Conservation (phyloP, 768 basidiomycete species). For the Tylopilus sp. region DNA sequence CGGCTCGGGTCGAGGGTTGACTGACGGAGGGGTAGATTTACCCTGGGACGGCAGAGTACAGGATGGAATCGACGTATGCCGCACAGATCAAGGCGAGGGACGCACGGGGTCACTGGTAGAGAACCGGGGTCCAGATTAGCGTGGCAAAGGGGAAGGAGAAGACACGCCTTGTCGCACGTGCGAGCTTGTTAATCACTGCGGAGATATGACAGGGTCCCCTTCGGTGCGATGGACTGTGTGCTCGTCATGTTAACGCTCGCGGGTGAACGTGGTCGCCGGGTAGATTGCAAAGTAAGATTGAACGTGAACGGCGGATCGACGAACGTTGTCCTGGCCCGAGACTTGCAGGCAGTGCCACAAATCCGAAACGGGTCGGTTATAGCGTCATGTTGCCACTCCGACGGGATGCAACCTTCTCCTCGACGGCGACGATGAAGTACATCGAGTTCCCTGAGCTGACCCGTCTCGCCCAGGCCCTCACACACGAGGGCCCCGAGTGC, state of each 20-base stretch:
- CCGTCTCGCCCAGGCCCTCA: conserved; percentile 72
- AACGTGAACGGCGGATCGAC: not conserved
- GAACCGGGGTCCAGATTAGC: too few relatives aligned
- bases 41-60: conserved; percentile 11
- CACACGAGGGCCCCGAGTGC: conserved; percentile 85
- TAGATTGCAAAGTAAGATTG: too few relatives aligned
- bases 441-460: conserved; percentile 81
- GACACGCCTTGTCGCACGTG: too few relatives aligned
- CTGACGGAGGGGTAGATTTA: conserved; percentile 4
- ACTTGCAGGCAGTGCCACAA: not conserved
- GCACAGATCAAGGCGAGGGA: conserved; percentile 5
- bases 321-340: not conserved
- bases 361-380: not conserved
- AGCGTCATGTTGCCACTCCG: not conserved
- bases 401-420: not conserved
- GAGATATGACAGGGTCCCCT: too few relatives aligned
- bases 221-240: not conserved
- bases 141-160: too few relatives aligned
- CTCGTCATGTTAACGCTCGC: not conserved
- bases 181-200: not conserved
- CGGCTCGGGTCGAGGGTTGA: not conserved
- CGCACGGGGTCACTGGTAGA: not conserved
- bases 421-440: conserved; percentile 66
- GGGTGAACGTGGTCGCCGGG: too few relatives aligned
- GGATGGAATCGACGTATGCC: conserved; percentile 7